Conservation (phyloP, 2,329 filamentous ascomycete genomes). For the Cladosporium sp. region DNA sequence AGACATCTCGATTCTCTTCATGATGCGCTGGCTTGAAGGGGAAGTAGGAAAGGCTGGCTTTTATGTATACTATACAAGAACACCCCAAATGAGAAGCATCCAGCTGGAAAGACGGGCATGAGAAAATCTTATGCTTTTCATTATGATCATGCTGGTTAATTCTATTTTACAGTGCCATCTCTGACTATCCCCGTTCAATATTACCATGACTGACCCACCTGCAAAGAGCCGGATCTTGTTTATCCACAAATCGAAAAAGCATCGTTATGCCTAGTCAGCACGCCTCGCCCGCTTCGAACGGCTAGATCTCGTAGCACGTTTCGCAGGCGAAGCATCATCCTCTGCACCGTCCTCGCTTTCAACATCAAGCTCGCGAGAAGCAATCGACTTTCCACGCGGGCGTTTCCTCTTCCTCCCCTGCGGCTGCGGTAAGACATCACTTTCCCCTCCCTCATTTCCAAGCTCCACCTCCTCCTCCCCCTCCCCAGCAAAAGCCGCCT, state of each 20-base stretch:
- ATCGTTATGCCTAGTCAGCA: neutral
- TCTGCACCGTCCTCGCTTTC: neutral
- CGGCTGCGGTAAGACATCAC: neutral
- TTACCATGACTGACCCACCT: no score
- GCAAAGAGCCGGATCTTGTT: no score
- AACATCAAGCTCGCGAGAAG: conserved; percentile 1
- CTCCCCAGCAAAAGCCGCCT: conserved; percentile 1
- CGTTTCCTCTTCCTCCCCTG: neutral
- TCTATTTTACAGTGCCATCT: no score
- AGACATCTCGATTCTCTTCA: neutral
- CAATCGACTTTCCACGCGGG: conserved; percentile 1
- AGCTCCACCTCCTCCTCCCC: neutral
- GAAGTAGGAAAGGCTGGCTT: conserved; percentile 3
- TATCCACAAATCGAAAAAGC: no score
- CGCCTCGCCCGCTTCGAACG: no score
- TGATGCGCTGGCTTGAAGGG: conserved; percentile 1
- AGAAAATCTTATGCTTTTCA: neutral
- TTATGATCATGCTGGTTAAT: no score
- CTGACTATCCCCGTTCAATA: neutral
- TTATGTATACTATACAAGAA: conserved; percentile 12
- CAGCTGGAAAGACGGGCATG: neutral
- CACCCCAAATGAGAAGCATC: neutral
- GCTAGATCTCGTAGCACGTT: no score
- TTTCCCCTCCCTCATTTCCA: neutral
- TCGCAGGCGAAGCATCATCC: neutral